Base-by-base conservation (phyloP, 306 rosid species). In the Rosa chinensis region DNA sequence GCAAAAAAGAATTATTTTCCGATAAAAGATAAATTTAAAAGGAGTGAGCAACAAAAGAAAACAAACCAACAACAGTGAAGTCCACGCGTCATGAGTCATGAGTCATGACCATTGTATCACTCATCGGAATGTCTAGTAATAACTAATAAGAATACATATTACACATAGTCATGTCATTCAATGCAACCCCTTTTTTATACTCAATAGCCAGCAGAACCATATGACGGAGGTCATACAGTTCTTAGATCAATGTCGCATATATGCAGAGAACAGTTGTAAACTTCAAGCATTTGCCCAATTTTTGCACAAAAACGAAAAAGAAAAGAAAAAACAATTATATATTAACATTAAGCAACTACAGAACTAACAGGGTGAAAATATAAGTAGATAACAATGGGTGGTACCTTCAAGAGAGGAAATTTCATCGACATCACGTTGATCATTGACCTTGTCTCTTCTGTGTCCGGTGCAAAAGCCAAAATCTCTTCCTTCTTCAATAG, bases 391-490 rank as follows among this genome's bases (percentile, higher is more conserved):
- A 56, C 28, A 62, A 59, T 50, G 45, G 20, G 59, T 82, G 20
- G 59, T 82, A 94, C 99, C 97, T 90, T 80, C 84, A 94, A 79
- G 63, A 89, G 89, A 7, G 99, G 97, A 90, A 89, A 94, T 78
- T 89, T 90, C 43, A 89, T 74, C 6, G 97, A 91, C 59, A 89
- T 75, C 66, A 92, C 68, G 42, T 85, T 88, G 82, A 94, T 87
- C 97, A 94, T 89, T 81, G 72, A 86, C 84, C 83, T 85, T 37
- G 99, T 94, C 85, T 91, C 86, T 25, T 68, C 74, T 8, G 97
- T 89, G 69, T 91, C 93, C 0, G 99, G 99, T 66, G 83, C 87
- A 88, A 94, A 89, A 74, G 99, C 99, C 85, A 94, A 82, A 87
- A 79, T 85, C 84, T 94, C 99, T 82, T 86, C 92, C 64, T 84